A percentile compares a stretch with the other conserved stretches of the same genome.
These are phyloP conservation scores for Furculomyces boomerangus DNA, from an alignment of 371 early-diverging fungal genomes.

Conservation along the genomic window DNA sequence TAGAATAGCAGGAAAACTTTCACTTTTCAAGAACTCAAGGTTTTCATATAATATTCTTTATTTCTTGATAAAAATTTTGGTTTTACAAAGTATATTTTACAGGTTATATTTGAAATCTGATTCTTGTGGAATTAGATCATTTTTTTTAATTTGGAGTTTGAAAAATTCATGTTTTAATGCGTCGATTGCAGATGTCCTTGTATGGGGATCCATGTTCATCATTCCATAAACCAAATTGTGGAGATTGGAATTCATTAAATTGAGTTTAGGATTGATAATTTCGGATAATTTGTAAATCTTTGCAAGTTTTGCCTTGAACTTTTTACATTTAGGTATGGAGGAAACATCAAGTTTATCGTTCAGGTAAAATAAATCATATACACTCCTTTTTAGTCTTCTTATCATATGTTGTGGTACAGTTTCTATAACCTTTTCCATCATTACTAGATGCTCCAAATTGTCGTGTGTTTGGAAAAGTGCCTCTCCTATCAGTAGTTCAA, in stretches of 20 bases:
- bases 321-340: constrained; percentile 9
- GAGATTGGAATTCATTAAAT: constrained; percentile 33
- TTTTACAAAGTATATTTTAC: no score
- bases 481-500: constrained; percentile 85
- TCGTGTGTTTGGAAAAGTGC: constrained; percentile 88
- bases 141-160: background rate
- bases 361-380: constrained; percentile 45
- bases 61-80: no score
- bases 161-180: constrained; percentile 86
- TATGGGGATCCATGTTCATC: constrained; percentile 81
- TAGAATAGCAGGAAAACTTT: no score
- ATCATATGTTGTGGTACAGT: constrained; percentile 91
- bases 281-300: constrained; percentile 16
- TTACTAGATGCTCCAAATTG: constrained; percentile 95
- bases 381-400: constrained; percentile 80
- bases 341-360: constrained; percentile 13
- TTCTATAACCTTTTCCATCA: constrained; percentile 90
- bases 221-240: constrained; percentile 71
- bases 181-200: constrained; percentile 84
- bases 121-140: no score
- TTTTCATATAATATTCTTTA: no score
- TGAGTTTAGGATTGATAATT: constrained; percentile 15
- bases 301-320: constrained; percentile 19
- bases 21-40: no score
- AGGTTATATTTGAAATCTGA: no score